Percentiles rank a stretch among this genome's conserved stretches.
phyloP scores from a whole-genome alignment of 2,329 filamentous ascomycete species.

The Trichothecium sympodiale region DNA sequence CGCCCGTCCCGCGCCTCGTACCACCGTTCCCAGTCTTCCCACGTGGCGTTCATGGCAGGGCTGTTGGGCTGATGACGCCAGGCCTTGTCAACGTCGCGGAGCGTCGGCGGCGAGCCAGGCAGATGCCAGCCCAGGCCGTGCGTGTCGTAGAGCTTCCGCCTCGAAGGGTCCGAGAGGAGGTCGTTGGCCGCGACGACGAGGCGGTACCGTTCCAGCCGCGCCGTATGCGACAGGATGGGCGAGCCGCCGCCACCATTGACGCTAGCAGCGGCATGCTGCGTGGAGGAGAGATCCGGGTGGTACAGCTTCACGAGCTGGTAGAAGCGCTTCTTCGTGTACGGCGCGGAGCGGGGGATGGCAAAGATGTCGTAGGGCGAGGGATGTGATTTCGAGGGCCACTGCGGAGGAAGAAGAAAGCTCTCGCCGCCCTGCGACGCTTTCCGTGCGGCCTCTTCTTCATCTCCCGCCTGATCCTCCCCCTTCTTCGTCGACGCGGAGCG shows the following conservation, averaged over 20 bases:
- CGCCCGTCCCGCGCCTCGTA: slow-evolving; percentile 34
- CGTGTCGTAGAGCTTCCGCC: slow-evolving; percentile 70
- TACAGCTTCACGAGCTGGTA: slow-evolving; percentile 92
- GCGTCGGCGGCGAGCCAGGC: slow-evolving; percentile 18
- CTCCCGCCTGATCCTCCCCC: too few species aligned
- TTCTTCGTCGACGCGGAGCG: too few species aligned
- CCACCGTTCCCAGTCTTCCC: slow-evolving; percentile 95
- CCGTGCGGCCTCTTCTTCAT: too few species aligned
- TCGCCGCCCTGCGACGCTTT: too few species aligned
- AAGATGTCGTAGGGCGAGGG: slow-evolving; percentile 92
- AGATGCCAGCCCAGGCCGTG: slow-evolving; percentile 70
- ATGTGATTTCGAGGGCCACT: slow-evolving; percentile 35
- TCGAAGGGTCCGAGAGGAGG: slow-evolving; percentile 71
- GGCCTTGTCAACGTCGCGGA: slow-evolving; percentile 27
- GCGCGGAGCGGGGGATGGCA: slow-evolving; percentile 40
- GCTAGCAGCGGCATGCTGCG: too few species aligned
- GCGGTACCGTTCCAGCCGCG: slow-evolving; percentile 78
- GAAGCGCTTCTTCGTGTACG: slow-evolving; percentile 76
- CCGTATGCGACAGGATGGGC: slow-evolving; percentile 32
- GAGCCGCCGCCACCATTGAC: too few species aligned
- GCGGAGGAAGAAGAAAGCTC: slow-evolving; percentile 8
- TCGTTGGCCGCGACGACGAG: slow-evolving; percentile 80
- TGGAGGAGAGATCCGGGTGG: slow-evolving; percentile 57
- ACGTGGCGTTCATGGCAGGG: slow-evolving; percentile 68
- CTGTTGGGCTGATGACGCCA: slow-evolving; percentile 39